These are phyloP conservation scores for Cytospora mali DNA, from an alignment of 2,329 filamentous ascomycete genomes.

Conservation along the genomic window DNA sequence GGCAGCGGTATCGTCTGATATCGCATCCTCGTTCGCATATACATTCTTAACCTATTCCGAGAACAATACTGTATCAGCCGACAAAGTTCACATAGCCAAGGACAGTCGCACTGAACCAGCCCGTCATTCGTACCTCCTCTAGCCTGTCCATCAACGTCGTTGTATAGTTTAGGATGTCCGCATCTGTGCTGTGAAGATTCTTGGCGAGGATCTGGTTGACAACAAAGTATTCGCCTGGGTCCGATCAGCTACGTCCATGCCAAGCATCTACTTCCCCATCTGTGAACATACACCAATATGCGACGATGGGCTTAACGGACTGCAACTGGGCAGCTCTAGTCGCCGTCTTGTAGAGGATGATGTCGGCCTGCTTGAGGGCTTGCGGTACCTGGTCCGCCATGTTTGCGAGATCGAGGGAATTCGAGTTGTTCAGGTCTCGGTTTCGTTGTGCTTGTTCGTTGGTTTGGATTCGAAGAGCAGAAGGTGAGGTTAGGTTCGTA, in stretches of 20 bases:
- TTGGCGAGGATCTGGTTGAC: conserved; percentile 88
- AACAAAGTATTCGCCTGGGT: conserved; percentile 81
- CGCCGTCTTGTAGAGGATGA: conserved; percentile 73
- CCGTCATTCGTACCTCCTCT: conserved; percentile 63
- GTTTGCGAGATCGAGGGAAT: conserved; percentile 28
- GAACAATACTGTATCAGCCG: conserved; percentile 17
- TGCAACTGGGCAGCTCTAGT: conserved; percentile 83
- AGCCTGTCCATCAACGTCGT: conserved; percentile 87
- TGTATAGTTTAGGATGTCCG: conserved; percentile 80
- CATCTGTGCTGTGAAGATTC: conserved; percentile 75
- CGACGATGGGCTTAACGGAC: conserved; percentile 79
- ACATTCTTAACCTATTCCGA: conserved; percentile 65
- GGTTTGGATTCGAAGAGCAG: not conserved
- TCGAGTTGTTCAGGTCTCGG: not conserved
- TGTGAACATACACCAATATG: conserved; percentile 84
- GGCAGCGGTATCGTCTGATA: conserved; percentile 81
- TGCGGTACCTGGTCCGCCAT: conserved; percentile 77
- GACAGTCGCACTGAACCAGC: not conserved
- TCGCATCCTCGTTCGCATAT: conserved; percentile 76
- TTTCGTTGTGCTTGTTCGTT: not conserved
- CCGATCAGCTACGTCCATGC: not conserved
- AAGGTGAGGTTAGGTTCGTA: not conserved
- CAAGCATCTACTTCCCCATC: not conserved
- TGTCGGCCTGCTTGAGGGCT: conserved; percentile 76
- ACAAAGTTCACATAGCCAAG: not conserved